Evolutionary conservation across 441 rosid genomes (phyloP), one percentile per base, ranked within the genome.

Genomic region (Pelargonium australe): DNA sequence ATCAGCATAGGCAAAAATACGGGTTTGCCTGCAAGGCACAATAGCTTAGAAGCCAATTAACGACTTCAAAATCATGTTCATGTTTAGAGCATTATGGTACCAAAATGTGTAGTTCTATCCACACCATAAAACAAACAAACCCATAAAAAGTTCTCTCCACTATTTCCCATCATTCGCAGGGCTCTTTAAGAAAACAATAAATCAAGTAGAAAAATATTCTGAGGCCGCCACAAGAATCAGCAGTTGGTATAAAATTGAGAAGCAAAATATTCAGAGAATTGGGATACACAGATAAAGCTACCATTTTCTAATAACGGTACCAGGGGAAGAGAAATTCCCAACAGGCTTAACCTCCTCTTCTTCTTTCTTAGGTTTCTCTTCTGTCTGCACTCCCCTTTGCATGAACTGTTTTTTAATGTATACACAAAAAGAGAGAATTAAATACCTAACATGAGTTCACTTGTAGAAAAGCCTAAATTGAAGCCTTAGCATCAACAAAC

Each of bases 381-480:
- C 92, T 66, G 79, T 88, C 76, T 53, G 68, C 76, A 84, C 81
- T 70, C 86, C 90, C 79, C 94, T 86, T 83, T 94, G 96, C 97
- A 94, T 91, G 78, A 94, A 94, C 96, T 94, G 81, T 72, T 0
- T 19, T 19, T 23, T 23, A 60, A 60, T 60, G 34, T 60, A 60
- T 5, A 37, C 41, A 20, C 23, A 20, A 37, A 60, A 20, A 20
- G 0, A 60, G 23, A 58, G 19, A 17, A 58, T 60, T 20, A 60
- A 20, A 60, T 5, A 60, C 37, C 34, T 19, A 60, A 60, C 11
- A 60, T 20, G 63, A 60, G n/a, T 60, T 20, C 63, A 60, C 6
- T 60, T 11, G 34, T 60, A 12, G 34, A 60, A 25, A 60, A 7
- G 34, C 63, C 63, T 20, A 20, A 60, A 60, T 60, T 23, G 23